Percentiles rank a stretch among this genome's conserved stretches.
These are phyloP conservation scores for Russula brevipes DNA, from an alignment of 768 basidiomycete genomes.

Conservation along the genomic window DNA sequence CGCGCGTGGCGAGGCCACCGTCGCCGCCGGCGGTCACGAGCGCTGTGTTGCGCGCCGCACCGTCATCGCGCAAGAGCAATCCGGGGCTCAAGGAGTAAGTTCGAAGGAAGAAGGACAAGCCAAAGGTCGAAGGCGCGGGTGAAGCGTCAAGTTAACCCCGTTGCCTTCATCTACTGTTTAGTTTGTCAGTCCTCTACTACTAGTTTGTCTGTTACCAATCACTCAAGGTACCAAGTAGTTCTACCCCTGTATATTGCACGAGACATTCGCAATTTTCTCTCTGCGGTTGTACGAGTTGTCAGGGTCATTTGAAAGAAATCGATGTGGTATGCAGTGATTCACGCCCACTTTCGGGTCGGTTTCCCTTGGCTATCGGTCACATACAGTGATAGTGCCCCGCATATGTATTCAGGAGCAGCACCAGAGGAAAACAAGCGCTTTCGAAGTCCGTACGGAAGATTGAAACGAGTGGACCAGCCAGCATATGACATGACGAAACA, in stretches of 20 bases:
- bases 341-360: no score
- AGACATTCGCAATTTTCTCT: neutral
- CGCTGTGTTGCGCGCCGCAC: neutral
- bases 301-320: no score
- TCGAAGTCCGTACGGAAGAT: no score
- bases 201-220: no score
- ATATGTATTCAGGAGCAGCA: no score
- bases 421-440: no score
- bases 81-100: conserved; percentile 28
- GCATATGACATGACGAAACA: no score
- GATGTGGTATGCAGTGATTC: no score
- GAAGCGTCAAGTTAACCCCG: neutral
- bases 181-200: neutral
- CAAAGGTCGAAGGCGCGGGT: conserved; percentile 7
- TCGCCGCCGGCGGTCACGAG: neutral
- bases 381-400: no score
- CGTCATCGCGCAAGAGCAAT: conserved; percentile 8
- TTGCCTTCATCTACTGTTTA: neutral
- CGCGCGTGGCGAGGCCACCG: conserved; percentile 10
- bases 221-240: neutral
- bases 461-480: no score
- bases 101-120: conserved; percentile 27
- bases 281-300: neutral
- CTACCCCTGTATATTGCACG: neutral
- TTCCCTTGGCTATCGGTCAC: no score